Conservation (phyloP, 176 grass and related monocot species). For the Triticum monococcum region DNA sequence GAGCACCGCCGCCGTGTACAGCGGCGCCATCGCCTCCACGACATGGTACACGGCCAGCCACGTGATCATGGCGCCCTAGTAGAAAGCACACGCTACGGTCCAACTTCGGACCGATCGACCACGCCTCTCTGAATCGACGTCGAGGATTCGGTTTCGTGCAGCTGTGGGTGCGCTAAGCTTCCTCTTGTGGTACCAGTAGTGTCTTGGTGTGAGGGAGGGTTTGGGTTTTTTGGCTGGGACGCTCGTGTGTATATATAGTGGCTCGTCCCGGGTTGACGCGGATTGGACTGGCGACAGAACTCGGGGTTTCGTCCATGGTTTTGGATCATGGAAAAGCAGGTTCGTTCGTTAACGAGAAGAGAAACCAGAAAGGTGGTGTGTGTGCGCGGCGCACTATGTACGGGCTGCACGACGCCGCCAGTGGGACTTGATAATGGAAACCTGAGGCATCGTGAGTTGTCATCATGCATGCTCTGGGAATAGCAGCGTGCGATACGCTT, state of each 20-base stretch:
- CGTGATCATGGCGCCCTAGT: slow-evolving; percentile 37
- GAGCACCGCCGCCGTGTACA: slow-evolving; percentile 74
- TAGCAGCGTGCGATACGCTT: background rate
- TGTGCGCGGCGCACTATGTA: background rate
- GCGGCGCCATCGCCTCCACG: slow-evolving; percentile 77
- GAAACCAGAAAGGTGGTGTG: background rate
- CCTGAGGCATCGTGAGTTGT: too few relatives aligned
- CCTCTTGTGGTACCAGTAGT: background rate
- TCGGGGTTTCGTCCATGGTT: background rate
- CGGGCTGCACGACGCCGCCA: background rate
- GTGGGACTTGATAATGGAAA: too few relatives aligned
- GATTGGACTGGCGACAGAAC: too few relatives aligned
- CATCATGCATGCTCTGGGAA: background rate
- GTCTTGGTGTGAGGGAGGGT: background rate
- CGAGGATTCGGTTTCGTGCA: background rate
- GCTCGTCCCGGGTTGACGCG: too few relatives aligned
- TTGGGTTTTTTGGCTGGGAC: slow-evolving; percentile 8
- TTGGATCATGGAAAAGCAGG: background rate
- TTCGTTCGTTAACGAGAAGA: background rate
- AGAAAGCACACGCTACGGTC: background rate
- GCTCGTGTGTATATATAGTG: slow-evolving; percentile 25
- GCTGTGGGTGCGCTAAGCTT: too few relatives aligned
- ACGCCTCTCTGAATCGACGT: background rate
- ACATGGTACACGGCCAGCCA: slow-evolving; percentile 54
- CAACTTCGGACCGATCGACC: background rate